These are phyloP conservation scores for Kockovaella imperatae DNA, from an alignment of 768 basidiomycete genomes.

Conservation along the genomic window DNA sequence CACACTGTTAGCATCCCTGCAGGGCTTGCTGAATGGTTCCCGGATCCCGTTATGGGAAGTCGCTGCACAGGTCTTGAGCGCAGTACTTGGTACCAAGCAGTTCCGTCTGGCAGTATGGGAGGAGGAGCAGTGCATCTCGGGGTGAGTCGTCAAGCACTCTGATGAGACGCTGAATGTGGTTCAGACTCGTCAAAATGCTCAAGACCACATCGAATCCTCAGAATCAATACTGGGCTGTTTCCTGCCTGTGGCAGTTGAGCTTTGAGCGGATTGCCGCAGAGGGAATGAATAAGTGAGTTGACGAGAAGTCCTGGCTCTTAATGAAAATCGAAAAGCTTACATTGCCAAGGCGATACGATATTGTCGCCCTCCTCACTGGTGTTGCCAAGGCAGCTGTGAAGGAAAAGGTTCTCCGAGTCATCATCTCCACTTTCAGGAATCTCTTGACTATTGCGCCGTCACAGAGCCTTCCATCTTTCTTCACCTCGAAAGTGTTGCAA, in stretches of 20 bases:
- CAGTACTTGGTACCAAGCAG: conserved; percentile 70
- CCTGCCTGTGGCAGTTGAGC: conserved; percentile 88
- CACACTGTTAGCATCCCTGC: conserved; percentile 35
- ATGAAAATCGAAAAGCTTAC: conserved; percentile 3
- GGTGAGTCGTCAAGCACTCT: conserved; percentile 50
- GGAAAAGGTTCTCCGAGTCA: conserved; percentile 91
- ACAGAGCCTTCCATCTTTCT: conserved; percentile 85
- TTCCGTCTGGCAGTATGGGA: conserved; percentile 75
- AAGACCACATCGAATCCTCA: conserved; percentile 76
- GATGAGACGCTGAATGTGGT: conserved; percentile 2
- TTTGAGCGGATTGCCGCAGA: conserved; percentile 81
- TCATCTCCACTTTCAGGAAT: conserved; percentile 90
- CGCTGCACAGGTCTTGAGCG: conserved; percentile 83
- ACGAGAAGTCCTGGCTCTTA: background rate
- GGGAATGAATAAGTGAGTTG: conserved; percentile 70
- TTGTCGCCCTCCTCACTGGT: conserved; percentile 73
- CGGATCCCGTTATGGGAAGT: conserved; percentile 58
- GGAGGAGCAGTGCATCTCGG: conserved; percentile 42
- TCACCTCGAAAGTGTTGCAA: conserved; percentile 75
- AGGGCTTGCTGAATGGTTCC: conserved; percentile 56
- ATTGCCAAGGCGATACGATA: conserved; percentile 66
- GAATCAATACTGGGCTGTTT: conserved; percentile 88
- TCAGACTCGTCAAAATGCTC: conserved; percentile 73
- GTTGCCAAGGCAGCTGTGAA: conserved; percentile 85
- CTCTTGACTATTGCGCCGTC: conserved; percentile 78